Evolutionary conservation across 495 filamentous ascomycete genomes (phyloP), one percentile per base, ranked within the genome.

Genomic region (Ramalina intermedia): DNA sequence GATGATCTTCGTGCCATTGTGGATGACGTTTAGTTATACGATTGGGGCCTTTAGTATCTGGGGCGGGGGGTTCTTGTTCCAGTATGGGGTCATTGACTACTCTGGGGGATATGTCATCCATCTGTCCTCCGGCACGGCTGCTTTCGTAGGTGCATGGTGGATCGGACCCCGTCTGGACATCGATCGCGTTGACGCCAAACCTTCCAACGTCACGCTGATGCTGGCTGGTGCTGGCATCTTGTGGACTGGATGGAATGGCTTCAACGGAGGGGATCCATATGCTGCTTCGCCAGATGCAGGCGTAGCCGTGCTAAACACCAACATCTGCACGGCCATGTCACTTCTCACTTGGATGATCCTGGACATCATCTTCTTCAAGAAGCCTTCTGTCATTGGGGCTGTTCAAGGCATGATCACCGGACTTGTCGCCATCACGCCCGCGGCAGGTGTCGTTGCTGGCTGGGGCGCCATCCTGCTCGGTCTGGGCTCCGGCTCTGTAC

Each of bases 71-170:
- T 78, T 75, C 52, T 64, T 78, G 8, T 67, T 61, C 55, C 50
- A 69, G 38, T 52, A 66, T 42, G 74, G 74, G 37, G 69, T 75
- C 43, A 63, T 78, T 45, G 74, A 78, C 51, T 78, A 78, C 58
- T 78, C 73, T 6, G 74, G 74, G 41, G 74, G 74, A 41, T 78
- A 78, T 51, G 74, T 78, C 47, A 78, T 78, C 55, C 74, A 78
- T 55, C 54, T 78, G 6, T 70, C 67, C 33, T 74, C 74, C 29
- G 74, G 74, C 3, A 78, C 74, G 6, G 74, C 73, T 1, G 74
- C 71, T 6, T 76, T 75, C 49, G 64, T 73, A 0, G 72, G 68
- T 43, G 69, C 69, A 20, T 74, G 64, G 60, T 76, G 68, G 70
- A 63, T 77, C 48, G 73, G 73, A 2, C 71, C 72, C 4, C 67